These are phyloP conservation scores for Fusarium sp. DNA, from an alignment of 2,329 filamentous ascomycete genomes.

Conservation along the genomic window DNA sequence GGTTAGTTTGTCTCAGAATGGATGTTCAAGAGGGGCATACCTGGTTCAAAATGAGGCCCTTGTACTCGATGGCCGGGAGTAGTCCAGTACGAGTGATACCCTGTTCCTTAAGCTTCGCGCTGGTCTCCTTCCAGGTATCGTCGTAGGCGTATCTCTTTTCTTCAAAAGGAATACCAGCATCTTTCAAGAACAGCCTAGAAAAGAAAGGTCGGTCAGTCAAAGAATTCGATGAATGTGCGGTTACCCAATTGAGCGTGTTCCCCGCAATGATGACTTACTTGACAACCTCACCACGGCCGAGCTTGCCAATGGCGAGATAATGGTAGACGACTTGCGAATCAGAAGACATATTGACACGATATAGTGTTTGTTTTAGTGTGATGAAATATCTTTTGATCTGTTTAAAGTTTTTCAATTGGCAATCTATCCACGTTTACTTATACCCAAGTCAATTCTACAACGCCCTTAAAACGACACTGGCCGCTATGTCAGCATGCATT, in stretches of 20 bases:
- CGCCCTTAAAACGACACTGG: slow-evolving; percentile 16
- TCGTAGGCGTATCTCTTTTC: slow-evolving; percentile 35
- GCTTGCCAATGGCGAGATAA: slow-evolving; percentile 43
- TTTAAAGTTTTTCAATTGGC: too few relatives aligned
- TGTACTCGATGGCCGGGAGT: slow-evolving; percentile 52
- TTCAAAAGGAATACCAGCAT: slow-evolving; percentile 29
- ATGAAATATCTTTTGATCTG: neutral
- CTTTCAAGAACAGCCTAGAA: slow-evolving; percentile 32
- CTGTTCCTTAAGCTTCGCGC: slow-evolving; percentile 44
- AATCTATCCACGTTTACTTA: neutral
- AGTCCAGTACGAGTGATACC: slow-evolving; percentile 47
- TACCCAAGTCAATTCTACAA: neutral
- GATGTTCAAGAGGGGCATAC: neutral
- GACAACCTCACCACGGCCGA: slow-evolving; percentile 46
- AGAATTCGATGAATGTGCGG: accelerated
- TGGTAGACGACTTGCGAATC: slow-evolving; percentile 33
- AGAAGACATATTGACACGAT: neutral
- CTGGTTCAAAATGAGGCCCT: slow-evolving; percentile 46
- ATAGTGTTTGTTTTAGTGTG: accelerated
- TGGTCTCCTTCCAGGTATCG: slow-evolving; percentile 29
- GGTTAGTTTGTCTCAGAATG: too few relatives aligned
- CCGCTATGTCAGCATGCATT: slow-evolving; percentile 1
- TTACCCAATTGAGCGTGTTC: too few relatives aligned
- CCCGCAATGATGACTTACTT: slow-evolving; percentile 21
- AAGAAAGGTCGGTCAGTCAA: neutral